phyloP scores from a whole-genome alignment of 345 rosid genomes.

The Hibiscus trionum region DNA sequence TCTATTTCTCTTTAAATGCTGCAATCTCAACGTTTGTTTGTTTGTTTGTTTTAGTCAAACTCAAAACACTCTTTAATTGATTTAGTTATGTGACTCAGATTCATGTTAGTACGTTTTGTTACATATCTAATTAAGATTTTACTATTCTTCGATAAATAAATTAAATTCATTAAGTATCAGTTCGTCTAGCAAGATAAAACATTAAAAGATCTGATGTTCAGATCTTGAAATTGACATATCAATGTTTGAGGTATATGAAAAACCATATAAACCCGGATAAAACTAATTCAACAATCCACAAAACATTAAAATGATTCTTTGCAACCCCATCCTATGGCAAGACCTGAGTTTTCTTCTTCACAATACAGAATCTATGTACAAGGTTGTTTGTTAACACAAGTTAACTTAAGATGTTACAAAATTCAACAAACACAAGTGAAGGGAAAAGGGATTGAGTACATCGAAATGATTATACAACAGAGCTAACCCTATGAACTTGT shows the following conservation, averaged over 20 bases:
- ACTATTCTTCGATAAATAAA: too few relatives aligned
- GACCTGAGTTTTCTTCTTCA: not conserved
- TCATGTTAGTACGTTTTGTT: too few relatives aligned
- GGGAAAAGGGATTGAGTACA: not conserved
- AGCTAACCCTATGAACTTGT: not conserved
- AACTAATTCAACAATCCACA: not conserved
- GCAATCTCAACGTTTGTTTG: not conserved
- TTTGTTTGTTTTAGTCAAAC: not conserved
- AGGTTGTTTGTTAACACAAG: not conserved
- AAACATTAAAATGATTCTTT: not conserved
- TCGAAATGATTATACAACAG: slow-evolving; percentile 2
- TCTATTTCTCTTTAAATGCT: not conserved
- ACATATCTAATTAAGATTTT: too few relatives aligned
- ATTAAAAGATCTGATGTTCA: too few relatives aligned
- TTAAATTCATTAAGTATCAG: too few relatives aligned
- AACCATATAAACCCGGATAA: too few relatives aligned
- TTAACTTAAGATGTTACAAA: not conserved
- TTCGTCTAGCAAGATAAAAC: too few relatives aligned
- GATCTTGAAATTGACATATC: too few relatives aligned
- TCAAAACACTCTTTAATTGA: not conserved
- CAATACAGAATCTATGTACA: not conserved
- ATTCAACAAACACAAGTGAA: not conserved
- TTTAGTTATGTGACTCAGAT: not conserved
- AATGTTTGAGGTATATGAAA: too few relatives aligned
- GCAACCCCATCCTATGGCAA: not conserved